A percentile compares a stretch with the other conserved stretches of the same genome.
These are phyloP conservation scores for Zygnema cylindricum DNA, from an alignment of 139 green algal species.

Conservation along the genomic window DNA sequence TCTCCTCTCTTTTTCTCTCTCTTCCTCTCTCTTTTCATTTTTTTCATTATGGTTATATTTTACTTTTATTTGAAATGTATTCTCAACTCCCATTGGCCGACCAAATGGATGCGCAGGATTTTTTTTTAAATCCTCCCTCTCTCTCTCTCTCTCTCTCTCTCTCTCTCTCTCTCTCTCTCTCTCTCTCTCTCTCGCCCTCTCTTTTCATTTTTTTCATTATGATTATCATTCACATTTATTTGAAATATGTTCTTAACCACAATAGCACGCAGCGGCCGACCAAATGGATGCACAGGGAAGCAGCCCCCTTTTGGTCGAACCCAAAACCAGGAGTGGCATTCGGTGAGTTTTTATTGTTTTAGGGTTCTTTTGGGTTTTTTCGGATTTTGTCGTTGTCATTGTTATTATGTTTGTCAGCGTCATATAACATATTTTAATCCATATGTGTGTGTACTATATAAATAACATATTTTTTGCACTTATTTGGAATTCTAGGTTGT, in stretches of 20 bases:
- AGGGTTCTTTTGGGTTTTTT: neutral
- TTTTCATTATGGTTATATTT: neutral
- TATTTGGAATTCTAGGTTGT: neutral
- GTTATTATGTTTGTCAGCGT: neutral
- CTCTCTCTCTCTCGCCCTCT: too few relatives aligned
- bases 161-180: too few relatives aligned
- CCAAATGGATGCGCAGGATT: neutral
- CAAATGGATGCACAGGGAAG: neutral
- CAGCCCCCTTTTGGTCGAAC: neutral
- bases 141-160: too few relatives aligned
- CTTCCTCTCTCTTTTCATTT: neutral
- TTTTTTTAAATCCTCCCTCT: too few relatives aligned
- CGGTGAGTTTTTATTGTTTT: neutral
- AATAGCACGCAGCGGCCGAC: slow-evolving; percentile 5
- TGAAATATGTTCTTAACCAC: neutral
- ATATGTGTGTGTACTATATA: neutral
- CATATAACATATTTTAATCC: neutral
- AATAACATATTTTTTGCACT: neutral
- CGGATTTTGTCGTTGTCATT: neutral
- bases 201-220: too few relatives aligned
- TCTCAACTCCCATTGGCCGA: neutral
- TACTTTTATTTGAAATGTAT: neutral
- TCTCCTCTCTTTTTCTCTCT: too few relatives aligned
- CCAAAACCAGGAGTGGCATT: slow-evolving; percentile 26
- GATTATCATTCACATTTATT: neutral